A percentile compares a stretch with the other conserved stretches of the same genome.
Evolutionary conservation across 495 filamentous ascomycete species (phyloP).

Genomic region (Clavariopsis aquatica): DNA sequence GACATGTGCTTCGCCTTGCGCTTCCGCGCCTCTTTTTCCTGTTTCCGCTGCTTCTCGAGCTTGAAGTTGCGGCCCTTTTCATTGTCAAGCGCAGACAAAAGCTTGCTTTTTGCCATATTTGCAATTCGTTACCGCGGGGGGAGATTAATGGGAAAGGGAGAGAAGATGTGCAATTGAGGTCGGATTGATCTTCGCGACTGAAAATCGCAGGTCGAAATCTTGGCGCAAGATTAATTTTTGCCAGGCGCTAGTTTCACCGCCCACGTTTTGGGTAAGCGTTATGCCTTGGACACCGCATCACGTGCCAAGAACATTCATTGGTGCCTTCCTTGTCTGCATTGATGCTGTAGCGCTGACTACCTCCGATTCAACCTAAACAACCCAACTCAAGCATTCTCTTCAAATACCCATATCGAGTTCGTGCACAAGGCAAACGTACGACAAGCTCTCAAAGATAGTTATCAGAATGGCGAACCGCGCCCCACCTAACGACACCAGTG

Average conservation of each 20-base stretch:
- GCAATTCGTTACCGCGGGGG: background rate
- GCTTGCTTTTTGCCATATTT: constrained; percentile 41
- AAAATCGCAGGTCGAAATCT: constrained; percentile 22
- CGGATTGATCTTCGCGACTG: constrained; percentile 1
- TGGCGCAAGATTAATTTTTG: constrained; percentile 24
- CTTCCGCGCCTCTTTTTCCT: constrained; percentile 47
- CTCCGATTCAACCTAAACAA: background rate
- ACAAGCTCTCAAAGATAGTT: background rate
- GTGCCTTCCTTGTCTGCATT: background rate
- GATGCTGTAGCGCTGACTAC: background rate
- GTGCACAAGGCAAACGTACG: background rate
- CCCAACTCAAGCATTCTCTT: background rate
- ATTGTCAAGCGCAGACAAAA: constrained; percentile 41
- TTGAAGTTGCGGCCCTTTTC: constrained; percentile 64
- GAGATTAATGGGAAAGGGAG: background rate
- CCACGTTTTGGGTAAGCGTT: constrained; percentile 17
- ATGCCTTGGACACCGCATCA: constrained; percentile 4
- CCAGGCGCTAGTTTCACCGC: constrained; percentile 29
- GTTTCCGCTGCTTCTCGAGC: constrained; percentile 64
- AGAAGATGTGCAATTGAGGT: constrained; percentile 10
- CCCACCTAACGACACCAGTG: constrained; percentile 1
- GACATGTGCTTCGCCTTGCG: constrained; percentile 50
- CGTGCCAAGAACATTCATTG: background rate
- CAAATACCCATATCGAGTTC: no score
- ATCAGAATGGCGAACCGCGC: background rate